phyloP scores from a whole-genome alignment of 495 filamentous ascomycete genomes.

The Immersiella caudata region DNA sequence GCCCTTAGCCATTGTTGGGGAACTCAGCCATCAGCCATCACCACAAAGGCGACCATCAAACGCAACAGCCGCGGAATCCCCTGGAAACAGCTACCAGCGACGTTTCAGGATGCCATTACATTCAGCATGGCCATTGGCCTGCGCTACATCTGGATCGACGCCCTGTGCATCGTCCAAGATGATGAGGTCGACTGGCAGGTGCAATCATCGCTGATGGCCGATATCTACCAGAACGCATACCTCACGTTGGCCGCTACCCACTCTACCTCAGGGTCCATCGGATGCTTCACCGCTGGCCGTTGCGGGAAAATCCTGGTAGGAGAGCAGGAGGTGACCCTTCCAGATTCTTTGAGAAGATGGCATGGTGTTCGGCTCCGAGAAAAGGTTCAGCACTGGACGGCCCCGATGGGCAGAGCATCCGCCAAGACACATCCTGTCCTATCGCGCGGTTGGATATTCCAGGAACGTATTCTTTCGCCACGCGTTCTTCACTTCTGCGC shows the following conservation, averaged over 20 bases:
- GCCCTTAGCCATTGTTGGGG: neutral
- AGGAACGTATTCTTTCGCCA: neutral
- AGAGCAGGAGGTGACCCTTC: neutral
- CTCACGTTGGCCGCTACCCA: neutral
- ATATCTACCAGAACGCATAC: constrained; percentile 6
- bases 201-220: constrained; percentile 3
- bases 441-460: neutral
- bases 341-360: neutral
- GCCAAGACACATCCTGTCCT: neutral
- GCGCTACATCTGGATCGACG: constrained; percentile 14
- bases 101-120: constrained; percentile 11
- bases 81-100: neutral
- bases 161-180: constrained; percentile 17
- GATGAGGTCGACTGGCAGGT: neutral
- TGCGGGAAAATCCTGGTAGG: neutral
- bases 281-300: neutral
- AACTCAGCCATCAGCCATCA: neutral
- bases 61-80: neutral
- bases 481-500: neutral
- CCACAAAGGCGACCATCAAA: neutral
- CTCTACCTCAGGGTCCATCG: neutral
- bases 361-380: neutral
- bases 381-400: neutral
- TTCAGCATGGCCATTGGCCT: neutral
- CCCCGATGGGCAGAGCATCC: neutral